phyloP scores from a whole-genome alignment of 441 rosid genomes.

The Populus hybrid region DNA sequence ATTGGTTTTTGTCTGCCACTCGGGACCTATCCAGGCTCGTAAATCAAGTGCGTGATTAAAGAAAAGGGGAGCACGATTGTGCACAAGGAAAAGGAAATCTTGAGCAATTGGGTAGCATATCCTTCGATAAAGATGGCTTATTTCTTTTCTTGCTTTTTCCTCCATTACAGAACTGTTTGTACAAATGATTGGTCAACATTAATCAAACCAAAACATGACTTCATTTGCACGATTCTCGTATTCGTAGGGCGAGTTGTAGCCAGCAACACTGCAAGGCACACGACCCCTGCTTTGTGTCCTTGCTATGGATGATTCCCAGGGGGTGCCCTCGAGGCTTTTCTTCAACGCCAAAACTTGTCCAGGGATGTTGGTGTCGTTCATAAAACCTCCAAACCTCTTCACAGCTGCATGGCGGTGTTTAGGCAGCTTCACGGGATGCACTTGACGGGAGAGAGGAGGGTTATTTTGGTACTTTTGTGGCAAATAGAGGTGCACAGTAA shows the following conservation, averaged over 20 bases:
- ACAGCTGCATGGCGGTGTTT: constrained; percentile 18
- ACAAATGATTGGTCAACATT: not conserved
- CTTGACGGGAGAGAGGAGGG: constrained; percentile 18
- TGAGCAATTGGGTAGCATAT: constrained; percentile 11
- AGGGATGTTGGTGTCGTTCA: constrained; percentile 9
- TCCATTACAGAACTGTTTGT: not conserved
- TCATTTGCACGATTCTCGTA: constrained; percentile 20
- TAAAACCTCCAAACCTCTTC: constrained; percentile 24
- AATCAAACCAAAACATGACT: constrained; percentile 19
- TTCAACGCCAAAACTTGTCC: constrained; percentile 11
- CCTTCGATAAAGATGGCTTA: constrained; percentile 17
- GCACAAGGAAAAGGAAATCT: constrained; percentile 11
- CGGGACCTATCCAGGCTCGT: not conserved
- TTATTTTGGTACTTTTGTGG: constrained; percentile 15
- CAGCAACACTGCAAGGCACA: constrained; percentile 14
- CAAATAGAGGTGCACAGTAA: constrained; percentile 20
- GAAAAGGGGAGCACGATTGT: constrained; percentile 7
- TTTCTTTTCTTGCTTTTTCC: constrained; percentile 11
- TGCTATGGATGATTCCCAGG: not conserved
- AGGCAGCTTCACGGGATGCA: constrained; percentile 17
- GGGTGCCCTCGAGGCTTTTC: constrained; percentile 15
- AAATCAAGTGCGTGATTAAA: not conserved
- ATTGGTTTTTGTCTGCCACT: constrained; percentile 32
- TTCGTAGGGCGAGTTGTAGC: constrained; percentile 21
- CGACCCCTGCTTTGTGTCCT: too few species aligned